phyloP scores from a whole-genome alignment of 139 green algal genomes.

The Coelastrella sp. region DNA sequence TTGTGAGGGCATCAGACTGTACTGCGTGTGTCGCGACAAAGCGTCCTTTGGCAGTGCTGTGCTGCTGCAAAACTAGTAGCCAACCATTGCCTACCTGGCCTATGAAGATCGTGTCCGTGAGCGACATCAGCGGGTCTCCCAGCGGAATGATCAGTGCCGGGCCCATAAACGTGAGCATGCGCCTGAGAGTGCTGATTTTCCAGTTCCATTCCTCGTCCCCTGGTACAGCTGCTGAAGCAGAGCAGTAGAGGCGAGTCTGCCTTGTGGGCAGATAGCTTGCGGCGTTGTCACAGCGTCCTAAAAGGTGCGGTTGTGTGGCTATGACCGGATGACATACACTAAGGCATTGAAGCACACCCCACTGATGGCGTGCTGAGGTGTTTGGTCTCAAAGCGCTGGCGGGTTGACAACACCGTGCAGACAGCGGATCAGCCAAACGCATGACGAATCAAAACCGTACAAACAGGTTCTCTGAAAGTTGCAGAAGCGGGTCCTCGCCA shows the following conservation, averaged over 20 bases:
- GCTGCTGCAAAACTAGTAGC: neutral
- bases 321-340: neutral
- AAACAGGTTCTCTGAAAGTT: no score
- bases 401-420: neutral
- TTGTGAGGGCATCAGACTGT: no score
- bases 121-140: constrained; percentile 85
- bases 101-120: constrained; percentile 84
- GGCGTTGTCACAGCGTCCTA: no score
- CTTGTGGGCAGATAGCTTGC: neutral
- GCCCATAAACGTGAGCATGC: constrained; percentile 43
- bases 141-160: constrained; percentile 77
- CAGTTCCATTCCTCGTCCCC: neutral
- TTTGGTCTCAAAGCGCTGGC: neutral
- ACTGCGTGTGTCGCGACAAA: no score
- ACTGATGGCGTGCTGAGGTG: neutral
- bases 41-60: neutral
- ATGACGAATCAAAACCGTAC: neutral
- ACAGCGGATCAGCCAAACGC: neutral
- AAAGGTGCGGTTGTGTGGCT: neutral
- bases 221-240: neutral
- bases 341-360: neutral
- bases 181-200: neutral
- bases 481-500: no score
- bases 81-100: constrained; percentile 60
- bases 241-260: neutral